Conservation (phyloP, 2,329 filamentous ascomycete species). For the Blastomyces parvus region DNA sequence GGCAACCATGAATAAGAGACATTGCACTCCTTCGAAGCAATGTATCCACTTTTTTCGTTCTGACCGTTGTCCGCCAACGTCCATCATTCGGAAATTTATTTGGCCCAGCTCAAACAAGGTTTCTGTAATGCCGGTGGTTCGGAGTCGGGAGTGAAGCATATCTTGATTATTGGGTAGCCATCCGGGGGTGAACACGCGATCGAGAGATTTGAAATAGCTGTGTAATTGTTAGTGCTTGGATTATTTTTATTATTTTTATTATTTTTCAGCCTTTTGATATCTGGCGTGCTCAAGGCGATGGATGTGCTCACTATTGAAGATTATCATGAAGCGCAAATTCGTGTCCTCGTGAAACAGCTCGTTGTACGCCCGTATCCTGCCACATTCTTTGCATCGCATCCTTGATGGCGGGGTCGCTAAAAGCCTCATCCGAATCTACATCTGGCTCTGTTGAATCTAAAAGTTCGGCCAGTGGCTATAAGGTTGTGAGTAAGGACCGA, state of each 20-base stretch:
- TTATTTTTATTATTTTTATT: too few species aligned
- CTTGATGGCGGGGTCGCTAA: conserved; percentile 56
- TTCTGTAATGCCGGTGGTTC: conserved; percentile 93
- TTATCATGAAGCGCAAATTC: conserved; percentile 97
- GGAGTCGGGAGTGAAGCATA: conserved; percentile 76
- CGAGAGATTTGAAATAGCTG: conserved; percentile 75
- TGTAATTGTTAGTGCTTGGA: not conserved
- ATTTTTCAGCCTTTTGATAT: not conserved
- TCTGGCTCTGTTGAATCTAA: conserved; percentile 67
- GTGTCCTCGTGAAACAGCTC: conserved; percentile 86
- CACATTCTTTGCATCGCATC: conserved; percentile 75
- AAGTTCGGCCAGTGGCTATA: conserved; percentile 65
- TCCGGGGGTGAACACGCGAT: conserved; percentile 62
- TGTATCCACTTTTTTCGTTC: conserved; percentile 98
- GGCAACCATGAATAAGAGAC: conserved; percentile 83
- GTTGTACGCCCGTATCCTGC: conserved; percentile 71
- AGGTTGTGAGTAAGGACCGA: conserved; percentile 11
- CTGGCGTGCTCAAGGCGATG: not conserved
- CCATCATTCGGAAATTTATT: conserved; percentile 93
- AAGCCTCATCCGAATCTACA: conserved; percentile 68
- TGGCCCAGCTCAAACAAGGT: conserved; percentile 87
- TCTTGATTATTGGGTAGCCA: conserved; percentile 93
- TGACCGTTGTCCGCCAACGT: conserved; percentile 83
- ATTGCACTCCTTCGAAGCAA: conserved; percentile 90
- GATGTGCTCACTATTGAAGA: conserved; percentile 67